These are phyloP conservation scores for Atkinsonella texensis DNA, from an alignment of 2,329 filamentous ascomycete species.

Conservation along the genomic window DNA sequence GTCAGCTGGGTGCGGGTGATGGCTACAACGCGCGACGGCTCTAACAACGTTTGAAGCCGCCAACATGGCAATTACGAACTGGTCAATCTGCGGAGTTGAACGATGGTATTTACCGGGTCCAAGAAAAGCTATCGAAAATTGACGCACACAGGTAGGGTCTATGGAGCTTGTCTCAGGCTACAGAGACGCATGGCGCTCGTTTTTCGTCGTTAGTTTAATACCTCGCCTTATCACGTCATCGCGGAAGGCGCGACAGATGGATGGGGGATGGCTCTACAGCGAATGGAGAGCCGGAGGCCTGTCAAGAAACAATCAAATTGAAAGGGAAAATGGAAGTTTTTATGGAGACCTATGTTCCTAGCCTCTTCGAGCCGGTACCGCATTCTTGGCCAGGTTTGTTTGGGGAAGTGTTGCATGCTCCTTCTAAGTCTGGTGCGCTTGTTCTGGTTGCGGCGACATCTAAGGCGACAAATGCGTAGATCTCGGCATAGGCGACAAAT, in stretches of 20 bases:
- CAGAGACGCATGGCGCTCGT: neutral
- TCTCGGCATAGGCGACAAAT: too few species aligned
- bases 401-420: neutral
- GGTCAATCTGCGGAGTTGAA: neutral
- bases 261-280: neutral
- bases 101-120: neutral
- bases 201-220: neutral
- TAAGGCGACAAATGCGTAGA: neutral
- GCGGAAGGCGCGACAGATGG: neutral
- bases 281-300: neutral
- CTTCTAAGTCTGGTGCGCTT: neutral
- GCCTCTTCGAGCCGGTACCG: too few species aligned
- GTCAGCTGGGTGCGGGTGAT: neutral
- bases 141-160: neutral
- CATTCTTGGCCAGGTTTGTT: neutral
- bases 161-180: neutral
- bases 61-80: neutral
- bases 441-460: neutral
- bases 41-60: neutral
- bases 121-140: neutral
- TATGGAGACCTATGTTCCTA: neutral
- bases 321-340: neutral
- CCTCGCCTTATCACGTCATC: constrained; percentile 4
- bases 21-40: neutral
- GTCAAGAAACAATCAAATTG: neutral